Evolutionary conservation across 352 stramenopile species (phyloP).

Genomic region (Phytophthora cactorum): DNA sequence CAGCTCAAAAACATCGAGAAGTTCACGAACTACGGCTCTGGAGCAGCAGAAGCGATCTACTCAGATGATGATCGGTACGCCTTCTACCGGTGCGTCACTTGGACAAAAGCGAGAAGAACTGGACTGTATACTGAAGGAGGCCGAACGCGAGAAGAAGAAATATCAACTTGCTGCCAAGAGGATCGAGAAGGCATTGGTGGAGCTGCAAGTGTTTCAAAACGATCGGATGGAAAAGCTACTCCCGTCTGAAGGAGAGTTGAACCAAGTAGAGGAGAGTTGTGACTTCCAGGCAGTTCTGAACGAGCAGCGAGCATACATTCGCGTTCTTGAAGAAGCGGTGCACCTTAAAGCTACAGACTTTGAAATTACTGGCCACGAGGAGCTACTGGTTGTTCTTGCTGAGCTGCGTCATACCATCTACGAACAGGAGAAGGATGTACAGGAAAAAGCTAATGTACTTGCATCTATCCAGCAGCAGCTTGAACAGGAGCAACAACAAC

Average conservation of each 20-base stretch:
- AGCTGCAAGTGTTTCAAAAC: conserved; percentile 48
- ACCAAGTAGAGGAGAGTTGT: conserved; percentile 4
- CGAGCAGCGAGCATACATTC: conserved; percentile 75
- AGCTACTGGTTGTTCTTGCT: conserved; percentile 74
- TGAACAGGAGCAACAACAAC: conserved; percentile 31
- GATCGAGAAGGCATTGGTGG: conserved; percentile 44
- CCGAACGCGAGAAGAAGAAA: conserved; percentile 48
- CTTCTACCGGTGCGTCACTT: conserved; percentile 27
- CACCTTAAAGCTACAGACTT: conserved; percentile 77
- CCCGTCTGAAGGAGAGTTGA: neutral
- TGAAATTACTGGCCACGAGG: conserved; percentile 72
- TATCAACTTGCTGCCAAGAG: conserved; percentile 43
- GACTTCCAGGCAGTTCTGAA: conserved; percentile 17
- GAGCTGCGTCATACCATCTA: conserved; percentile 84
- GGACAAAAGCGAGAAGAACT: conserved; percentile 38
- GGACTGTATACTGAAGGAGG: conserved; percentile 48
- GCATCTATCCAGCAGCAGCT: conserved; percentile 26
- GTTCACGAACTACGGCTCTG: conserved; percentile 5
- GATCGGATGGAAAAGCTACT: conserved; percentile 29
- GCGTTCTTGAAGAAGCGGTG: conserved; percentile 78
- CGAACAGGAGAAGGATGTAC: conserved; percentile 66
- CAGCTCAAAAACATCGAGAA: neutral
- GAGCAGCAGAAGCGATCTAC: conserved; percentile 32
- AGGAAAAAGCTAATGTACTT: conserved; percentile 29
- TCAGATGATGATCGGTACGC: conserved; percentile 38